Conservation (phyloP, 495 filamentous ascomycete genomes). For the Paragyromitra xinjiangensis region DNA sequence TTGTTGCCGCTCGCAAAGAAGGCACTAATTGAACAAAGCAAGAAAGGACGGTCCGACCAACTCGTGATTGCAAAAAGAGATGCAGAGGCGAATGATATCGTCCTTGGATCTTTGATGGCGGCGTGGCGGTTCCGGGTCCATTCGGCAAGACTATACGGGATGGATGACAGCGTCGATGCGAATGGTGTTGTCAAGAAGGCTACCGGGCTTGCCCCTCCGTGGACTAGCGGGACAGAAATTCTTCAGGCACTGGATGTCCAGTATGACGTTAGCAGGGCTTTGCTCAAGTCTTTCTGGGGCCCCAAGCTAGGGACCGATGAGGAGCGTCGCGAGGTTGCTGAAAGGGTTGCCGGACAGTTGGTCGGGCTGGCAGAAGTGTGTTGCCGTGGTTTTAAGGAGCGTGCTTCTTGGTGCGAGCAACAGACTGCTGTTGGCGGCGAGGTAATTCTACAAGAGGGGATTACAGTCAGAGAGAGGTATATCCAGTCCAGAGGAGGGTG, state of each 20-base stretch:
- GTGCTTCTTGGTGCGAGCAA: conserved; percentile 66
- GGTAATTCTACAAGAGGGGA: conserved; percentile 61
- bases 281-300: conserved; percentile 41
- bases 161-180: conserved; percentile 66
- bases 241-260: conserved; percentile 50
- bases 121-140: conserved; percentile 77
- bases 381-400: conserved; percentile 70
- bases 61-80: conserved; percentile 49
- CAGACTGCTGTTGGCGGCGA: conserved; percentile 63
- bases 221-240: conserved; percentile 52
- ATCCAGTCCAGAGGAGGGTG: conserved; percentile 67
- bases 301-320: conserved; percentile 34
- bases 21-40: conserved; percentile 34
- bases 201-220: conserved; percentile 49
- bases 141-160: conserved; percentile 73
- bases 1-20: conserved; percentile 48
- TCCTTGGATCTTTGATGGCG: conserved; percentile 72
- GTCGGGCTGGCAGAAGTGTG: conserved; percentile 59
- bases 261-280: conserved; percentile 40
- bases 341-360: conserved; percentile 47
- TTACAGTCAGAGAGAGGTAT: conserved; percentile 63
- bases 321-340: conserved; percentile 39
- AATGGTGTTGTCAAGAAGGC: conserved; percentile 70
- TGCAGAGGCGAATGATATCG: conserved; percentile 79
- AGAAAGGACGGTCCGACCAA: conserved; percentile 49